Evolutionary conservation across 345 rosid genomes (phyloP), one percentile per base, ranked within the genome.

Genomic region (thale cress (Arabidopsis thaliana)): DNA sequence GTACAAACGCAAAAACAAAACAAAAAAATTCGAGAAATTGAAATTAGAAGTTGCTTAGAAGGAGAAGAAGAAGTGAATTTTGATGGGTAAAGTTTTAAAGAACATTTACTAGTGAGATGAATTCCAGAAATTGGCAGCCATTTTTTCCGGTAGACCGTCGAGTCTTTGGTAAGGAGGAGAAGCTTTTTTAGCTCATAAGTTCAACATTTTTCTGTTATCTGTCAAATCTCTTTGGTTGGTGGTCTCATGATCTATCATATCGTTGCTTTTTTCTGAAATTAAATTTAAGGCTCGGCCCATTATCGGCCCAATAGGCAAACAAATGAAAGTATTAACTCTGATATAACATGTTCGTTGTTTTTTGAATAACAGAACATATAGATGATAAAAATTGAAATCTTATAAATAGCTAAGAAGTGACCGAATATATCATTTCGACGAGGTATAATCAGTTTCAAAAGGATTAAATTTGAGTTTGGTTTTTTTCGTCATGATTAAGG

Each of bases 111-210:
- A 81, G 79, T 91, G 97, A 63, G 97, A 85, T 5, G 98, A 91
- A 65, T 87, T 84, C 97, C 96, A 93, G 87, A 93, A 93, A 85
- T 91, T 93, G 49, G 98, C 90, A 22, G 97, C 93, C 97, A 93
- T 91, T 24, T 2, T 69, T 74, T 36, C 55, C 42, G 63, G 44
- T 58, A 4, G 37, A 53, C 52, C 16, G 69, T 49, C 53, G 37
- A 36, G 62, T 22, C 48, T 49, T 20, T 41, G 56, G 65, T 34
- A 11, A 45, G 56, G 16, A 33, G 24, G 20, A 41, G n/a, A 37
- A 37, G 67, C 32, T 40, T 46, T 2, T 6, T 34, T 16, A 16
- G 10, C 28, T 53, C 53, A 16, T 30, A 55, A 16, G 45, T 13
- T 20, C 8, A 8, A 36, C 10, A 22, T 10, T 24, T 71, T 50